These are phyloP conservation scores for Parasarocladium wereldwijsianum DNA, from an alignment of 2,329 filamentous ascomycete genomes.

Conservation along the genomic window DNA sequence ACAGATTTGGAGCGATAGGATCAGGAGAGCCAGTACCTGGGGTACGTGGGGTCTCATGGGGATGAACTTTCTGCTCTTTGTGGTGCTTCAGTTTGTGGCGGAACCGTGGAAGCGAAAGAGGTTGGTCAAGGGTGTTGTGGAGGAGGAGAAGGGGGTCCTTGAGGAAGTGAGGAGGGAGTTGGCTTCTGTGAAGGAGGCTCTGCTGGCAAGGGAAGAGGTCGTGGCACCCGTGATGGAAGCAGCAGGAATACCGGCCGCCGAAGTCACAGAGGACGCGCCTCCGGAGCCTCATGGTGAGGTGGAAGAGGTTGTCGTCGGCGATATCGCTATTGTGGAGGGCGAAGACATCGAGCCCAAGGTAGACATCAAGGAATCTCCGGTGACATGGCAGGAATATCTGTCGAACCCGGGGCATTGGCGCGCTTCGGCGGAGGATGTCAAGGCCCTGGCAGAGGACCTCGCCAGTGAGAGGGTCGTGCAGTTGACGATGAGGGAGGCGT, in stretches of 20 bases:
- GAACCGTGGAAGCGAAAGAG: slow-evolving; percentile 81
- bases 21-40: slow-evolving; percentile 92
- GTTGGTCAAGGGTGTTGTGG: slow-evolving; percentile 70
- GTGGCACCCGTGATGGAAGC: slow-evolving; percentile 4
- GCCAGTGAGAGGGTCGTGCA: slow-evolving; percentile 50
- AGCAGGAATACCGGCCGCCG: slow-evolving; percentile 2
- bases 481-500: slow-evolving; percentile 54
- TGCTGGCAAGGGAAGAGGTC: slow-evolving; percentile 10
- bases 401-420: slow-evolving; percentile 30
- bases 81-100: slow-evolving; percentile 75
- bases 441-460: slow-evolving; percentile 37
- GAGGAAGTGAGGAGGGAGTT: slow-evolving; percentile 33
- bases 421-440: slow-evolving; percentile 37
- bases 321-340: no score
- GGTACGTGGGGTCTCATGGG: slow-evolving; percentile 98
- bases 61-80: slow-evolving; percentile 78
- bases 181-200: slow-evolving; percentile 15
- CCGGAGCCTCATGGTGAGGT: no score
- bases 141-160: slow-evolving; percentile 51
- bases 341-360: no score
- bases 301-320: no score
- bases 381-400: slow-evolving; percentile 28
- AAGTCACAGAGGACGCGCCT: slow-evolving; percentile 5
- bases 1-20: slow-evolving; percentile 98
- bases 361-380: slow-evolving; percentile 1